A percentile compares a stretch with the other conserved stretches of the same genome.
phyloP scores from a whole-genome alignment of 306 rosid species.

The Cicer bijugum region DNA sequence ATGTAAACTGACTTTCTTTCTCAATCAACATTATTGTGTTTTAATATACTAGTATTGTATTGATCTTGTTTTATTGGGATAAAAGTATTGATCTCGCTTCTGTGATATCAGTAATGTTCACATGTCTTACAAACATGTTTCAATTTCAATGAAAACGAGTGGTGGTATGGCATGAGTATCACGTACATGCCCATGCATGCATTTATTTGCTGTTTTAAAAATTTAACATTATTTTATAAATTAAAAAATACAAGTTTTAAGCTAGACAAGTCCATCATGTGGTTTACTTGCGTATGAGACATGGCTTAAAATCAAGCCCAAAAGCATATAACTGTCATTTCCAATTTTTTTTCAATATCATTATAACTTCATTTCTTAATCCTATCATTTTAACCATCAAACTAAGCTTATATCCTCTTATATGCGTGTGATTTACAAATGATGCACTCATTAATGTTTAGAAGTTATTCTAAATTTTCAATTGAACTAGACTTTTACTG shows the following conservation, averaged over 20 bases:
- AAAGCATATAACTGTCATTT: too few relatives aligned
- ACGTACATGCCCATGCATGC: background rate
- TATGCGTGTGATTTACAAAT: too few relatives aligned
- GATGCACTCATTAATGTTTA: too few relatives aligned
- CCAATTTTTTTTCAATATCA: too few relatives aligned
- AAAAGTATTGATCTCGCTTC: background rate
- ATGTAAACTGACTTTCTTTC: slow-evolving; percentile 12
- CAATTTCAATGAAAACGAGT: background rate
- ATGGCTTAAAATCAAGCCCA: too few relatives aligned
- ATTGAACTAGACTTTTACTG: too few relatives aligned
- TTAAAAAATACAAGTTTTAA: background rate
- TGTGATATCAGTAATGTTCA: background rate
- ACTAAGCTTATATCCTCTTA: too few relatives aligned
- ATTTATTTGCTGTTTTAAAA: background rate
- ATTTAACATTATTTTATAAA: background rate
- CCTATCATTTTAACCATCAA: too few relatives aligned
- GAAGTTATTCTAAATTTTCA: too few relatives aligned
- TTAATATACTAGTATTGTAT: slow-evolving; percentile 7
- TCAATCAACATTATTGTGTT: slow-evolving; percentile 1
- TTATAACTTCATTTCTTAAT: too few relatives aligned
- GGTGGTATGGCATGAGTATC: background rate
- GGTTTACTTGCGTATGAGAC: too few relatives aligned
- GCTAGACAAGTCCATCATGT: too few relatives aligned
- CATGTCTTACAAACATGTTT: background rate
- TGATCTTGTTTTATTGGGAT: background rate